Base-by-base conservation (phyloP, 345 rosid genomes). In the Euphorbia tirucalli region DNA sequence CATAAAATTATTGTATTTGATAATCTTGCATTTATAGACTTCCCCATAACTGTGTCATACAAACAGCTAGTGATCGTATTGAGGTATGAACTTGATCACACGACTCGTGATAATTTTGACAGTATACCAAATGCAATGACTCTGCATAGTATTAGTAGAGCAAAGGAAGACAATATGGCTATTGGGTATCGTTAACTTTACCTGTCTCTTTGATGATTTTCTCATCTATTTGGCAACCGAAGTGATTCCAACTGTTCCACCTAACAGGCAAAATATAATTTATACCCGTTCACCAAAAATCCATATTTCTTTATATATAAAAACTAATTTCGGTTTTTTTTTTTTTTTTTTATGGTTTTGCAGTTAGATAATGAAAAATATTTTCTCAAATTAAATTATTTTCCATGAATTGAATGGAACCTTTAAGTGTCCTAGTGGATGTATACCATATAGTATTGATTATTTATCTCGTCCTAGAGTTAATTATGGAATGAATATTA, bases 191-290 rank as follows among this genome's bases (percentile, higher is more conserved):
- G 32, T n/a, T 10, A 56, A 16, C 21, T 11, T 75, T 46, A 90
- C 99, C 96, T 27, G 97, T 88, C 79, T 86, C 85, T 81, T 59
- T 89, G 80, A 95, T 92, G 31, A 83, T 77, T 13, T 58, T 83
- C 74, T 90, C 99, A 37, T 84, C 74, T 67, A 95, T 88, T 21
- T 74, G 64, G 78, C 97, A 95, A 54, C 54, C 15, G 65, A 90
- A 92, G 81, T 95, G 98, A 65, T 95, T 95, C 98, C 99, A 95
- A 76, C 98, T 92, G 62, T 89, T 95, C 99, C 98, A 95, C 73
- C 98, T 95, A 70, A 44, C 7, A 11, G 18, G 27, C 10, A 16
- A 44, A 30, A 10, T 19, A 28, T 19, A n/a, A 30, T 11, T 15
- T 4, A 31, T 16, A 22, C 35, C 16, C 46, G 5, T 41, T 41